Evolutionary conservation across 202 grass and related monocot genomes (phyloP).

Genomic region (Zizania palustris): DNA sequence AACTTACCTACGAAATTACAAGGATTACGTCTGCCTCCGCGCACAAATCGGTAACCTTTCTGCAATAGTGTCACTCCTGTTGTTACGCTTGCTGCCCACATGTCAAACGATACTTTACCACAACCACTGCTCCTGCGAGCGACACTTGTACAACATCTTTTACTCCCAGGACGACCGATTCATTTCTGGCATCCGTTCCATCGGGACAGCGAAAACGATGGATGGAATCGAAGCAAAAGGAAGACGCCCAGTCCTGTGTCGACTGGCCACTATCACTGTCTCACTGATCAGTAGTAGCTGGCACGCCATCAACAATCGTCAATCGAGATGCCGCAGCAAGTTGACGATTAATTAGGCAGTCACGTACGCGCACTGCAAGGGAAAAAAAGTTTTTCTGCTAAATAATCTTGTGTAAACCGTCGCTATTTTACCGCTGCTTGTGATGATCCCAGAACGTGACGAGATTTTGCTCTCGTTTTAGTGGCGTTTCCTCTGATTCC

Average conservation of each 20-base stretch:
- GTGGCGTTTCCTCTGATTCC: neutral
- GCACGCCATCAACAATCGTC: neutral
- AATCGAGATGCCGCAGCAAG: neutral
- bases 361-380: neutral
- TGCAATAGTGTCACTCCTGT: too few relatives aligned
- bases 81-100: neutral
- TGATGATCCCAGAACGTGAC: neutral
- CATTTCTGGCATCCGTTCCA: neutral
- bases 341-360: neutral
- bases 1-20: too few relatives aligned
- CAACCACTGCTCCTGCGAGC: neutral
- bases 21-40: too few relatives aligned
- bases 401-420: too few relatives aligned
- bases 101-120: constrained; percentile 5
- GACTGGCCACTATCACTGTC: neutral
- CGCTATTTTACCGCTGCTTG: neutral
- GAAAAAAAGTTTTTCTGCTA: too few relatives aligned
- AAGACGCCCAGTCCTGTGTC: neutral
- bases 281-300: neutral
- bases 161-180: neutral
- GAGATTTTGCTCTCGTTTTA: neutral
- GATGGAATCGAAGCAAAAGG: neutral
- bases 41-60: too few relatives aligned
- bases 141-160: constrained; percentile 7
- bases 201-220: neutral